Base-by-base conservation (phyloP, 2,329 filamentous ascomycete genomes). In the Dactylellina drechsleri region DNA sequence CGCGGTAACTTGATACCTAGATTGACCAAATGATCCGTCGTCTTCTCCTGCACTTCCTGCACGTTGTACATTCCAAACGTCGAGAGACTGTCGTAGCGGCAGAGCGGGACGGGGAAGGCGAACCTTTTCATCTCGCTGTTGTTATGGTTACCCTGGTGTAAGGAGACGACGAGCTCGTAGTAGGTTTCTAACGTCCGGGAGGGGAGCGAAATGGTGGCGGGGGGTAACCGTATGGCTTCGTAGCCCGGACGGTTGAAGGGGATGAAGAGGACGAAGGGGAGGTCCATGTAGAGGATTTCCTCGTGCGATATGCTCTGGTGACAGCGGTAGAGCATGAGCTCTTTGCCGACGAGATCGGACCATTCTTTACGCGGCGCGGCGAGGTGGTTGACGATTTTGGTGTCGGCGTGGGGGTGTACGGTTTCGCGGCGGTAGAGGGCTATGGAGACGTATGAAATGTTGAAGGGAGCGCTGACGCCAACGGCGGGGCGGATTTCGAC, bases 1-100 rank as follows among this genome's bases (percentile, higher is more conserved):
- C 93, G 89, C 23, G 95, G 94, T 78, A 99, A 85, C 76, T 93
- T 96, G 78, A 97, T 96, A 53, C 92, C 92, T 65, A 98, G 85
- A 7, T 92, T 96, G 75, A 98, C 92, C 65, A 98, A 84, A 82
- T 96, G 95, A 83, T 98, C 95, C 60, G 91, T 89, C 36, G 93
- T 92, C 74, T 90, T 88, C 79, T 96, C 91, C 66, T 92, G 92
- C 72, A 91, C 91, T 82, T 97, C 94, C 15, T 93, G 94, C 65
- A 93, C 90, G 83, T 98, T 98, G 85, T 98, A 99, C 95, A 98
- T 98, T 83, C 95, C 95, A 83, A 99, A 99, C 0, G 95, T 98
- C 49, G 93, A 97, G 57, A 99, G 85, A 0, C 94, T 99, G 82
- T 99, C 95, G 84, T 98, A 99, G 81, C 95, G 87, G 78, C 92